phyloP scores from a whole-genome alignment of 176 grass and related monocot species.

The Saccharum spontaneum region DNA sequence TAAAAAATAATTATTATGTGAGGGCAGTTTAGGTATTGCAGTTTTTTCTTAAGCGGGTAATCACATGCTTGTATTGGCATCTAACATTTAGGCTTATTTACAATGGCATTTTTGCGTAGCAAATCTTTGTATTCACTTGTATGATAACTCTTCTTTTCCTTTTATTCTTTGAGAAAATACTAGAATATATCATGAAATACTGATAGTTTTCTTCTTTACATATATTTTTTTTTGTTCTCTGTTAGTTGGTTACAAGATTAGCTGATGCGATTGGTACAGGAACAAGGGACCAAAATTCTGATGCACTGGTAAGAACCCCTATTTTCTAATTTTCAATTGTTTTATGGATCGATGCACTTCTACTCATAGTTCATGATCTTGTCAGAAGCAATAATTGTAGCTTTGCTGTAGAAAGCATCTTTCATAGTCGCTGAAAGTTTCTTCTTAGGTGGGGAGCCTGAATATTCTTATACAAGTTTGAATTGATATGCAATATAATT shows the following conservation, averaged over 20 bases:
- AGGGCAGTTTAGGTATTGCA: background rate
- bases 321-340: conserved; percentile 1
- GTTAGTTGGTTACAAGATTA: conserved; percentile 57
- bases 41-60: conserved; percentile 8
- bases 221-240: background rate
- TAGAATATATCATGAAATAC: background rate
- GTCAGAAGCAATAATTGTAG: too few species aligned
- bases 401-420: too few species aligned
- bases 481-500: background rate
- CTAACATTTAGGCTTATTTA: background rate
- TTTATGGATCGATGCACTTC: background rate
- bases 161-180: conserved; percentile 6
- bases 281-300: conserved; percentile 53
- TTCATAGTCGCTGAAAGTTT: too few species aligned
- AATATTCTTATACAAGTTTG: background rate
- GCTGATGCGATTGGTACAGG: conserved; percentile 56
- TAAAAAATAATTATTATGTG: background rate
- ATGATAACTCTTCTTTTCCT: background rate
- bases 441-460: too few species aligned
- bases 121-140: background rate
- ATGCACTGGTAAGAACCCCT: conserved; percentile 45
- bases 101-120: background rate
- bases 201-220: conserved; percentile 9
- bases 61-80: conserved; percentile 25
- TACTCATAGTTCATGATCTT: too few species aligned